A percentile compares a stretch with the other conserved stretches of the same genome.
Evolutionary conservation across 208 protist species (phyloP).

Genomic region (Angomonas deanei): DNA sequence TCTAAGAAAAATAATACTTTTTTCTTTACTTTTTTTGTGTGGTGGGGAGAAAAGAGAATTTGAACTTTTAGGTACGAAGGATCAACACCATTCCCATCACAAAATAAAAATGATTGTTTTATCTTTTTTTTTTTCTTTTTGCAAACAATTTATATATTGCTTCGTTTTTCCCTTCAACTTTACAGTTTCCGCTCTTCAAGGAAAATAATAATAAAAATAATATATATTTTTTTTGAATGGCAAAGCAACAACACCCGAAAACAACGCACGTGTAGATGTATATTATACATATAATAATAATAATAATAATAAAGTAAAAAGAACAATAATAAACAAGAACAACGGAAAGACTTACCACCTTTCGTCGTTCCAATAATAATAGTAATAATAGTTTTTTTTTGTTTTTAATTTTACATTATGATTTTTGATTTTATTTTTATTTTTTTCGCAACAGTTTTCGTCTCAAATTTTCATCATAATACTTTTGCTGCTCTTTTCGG

Average conservation of each 20-base stretch:
- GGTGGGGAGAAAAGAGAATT: not conserved
- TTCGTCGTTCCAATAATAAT: not conserved
- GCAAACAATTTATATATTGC: not conserved
- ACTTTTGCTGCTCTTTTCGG: conserved; percentile 16
- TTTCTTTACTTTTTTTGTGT: not conserved
- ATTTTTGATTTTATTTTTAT: conserved; percentile 1
- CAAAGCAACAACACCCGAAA: too few relatives aligned
- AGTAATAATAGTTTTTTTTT: conserved; percentile 3
- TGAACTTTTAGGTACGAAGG: not conserved
- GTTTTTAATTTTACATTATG: not conserved
- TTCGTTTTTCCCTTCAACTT: too few relatives aligned
- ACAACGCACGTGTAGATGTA: too few relatives aligned
- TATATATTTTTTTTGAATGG: too few relatives aligned
- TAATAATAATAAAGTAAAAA: not conserved
- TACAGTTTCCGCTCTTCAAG: not conserved
- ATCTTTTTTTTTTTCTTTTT: not conserved
- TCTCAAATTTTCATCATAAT: conserved; percentile 14
- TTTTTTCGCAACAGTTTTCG: not conserved
- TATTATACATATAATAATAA: too few relatives aligned
- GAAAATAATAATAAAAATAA: not conserved
- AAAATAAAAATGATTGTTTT: conserved; percentile 10
- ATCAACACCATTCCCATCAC: not conserved
- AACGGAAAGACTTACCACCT: not conserved
- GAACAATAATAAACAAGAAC: not conserved
- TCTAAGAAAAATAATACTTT: not conserved